Conservation (phyloP, 1,284 basidiomycete species). For the Cutaneotrichosporon cyanovorans region DNA sequence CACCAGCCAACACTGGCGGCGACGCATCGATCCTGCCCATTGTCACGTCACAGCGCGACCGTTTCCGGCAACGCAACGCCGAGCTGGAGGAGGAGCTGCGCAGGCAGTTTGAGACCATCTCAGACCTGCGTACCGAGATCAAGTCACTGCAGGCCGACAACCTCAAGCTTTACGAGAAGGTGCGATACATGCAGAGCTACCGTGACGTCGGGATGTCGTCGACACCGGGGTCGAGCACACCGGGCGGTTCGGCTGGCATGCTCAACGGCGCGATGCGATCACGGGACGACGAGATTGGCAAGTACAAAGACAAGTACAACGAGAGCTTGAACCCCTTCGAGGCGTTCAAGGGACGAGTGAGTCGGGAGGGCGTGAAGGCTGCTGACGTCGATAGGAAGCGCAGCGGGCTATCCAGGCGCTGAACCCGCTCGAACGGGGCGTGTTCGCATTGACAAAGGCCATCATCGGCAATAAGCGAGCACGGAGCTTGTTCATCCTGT, state of each 20-base stretch:
- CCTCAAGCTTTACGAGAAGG: conserved; percentile 91
- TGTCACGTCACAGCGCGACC: conserved; percentile 90
- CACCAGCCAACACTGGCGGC: conserved; percentile 55
- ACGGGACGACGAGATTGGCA: conserved; percentile 66
- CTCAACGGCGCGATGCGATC: conserved; percentile 32
- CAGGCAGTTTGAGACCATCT: conserved; percentile 86
- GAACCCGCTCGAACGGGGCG: conserved; percentile 82
- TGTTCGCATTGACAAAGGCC: conserved; percentile 73
- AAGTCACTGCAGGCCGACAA: conserved; percentile 85
- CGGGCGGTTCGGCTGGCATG: conserved; percentile 14
- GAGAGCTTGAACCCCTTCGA: conserved; percentile 97
- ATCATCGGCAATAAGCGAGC: conserved; percentile 82
- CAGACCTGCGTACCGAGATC: conserved; percentile 78
- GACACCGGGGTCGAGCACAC: conserved; percentile 10
- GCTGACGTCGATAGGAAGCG: conserved; percentile 61
- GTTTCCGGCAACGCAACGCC: conserved; percentile 89
- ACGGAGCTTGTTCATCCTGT: conserved; percentile 48
- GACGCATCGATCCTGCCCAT: conserved; percentile 91
- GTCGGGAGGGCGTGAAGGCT: conserved; percentile 38
- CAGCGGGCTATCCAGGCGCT: conserved; percentile 81
- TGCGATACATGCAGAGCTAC: conserved; percentile 92
- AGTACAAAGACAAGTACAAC: conserved; percentile 86
- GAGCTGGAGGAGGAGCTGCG: conserved; percentile 97
- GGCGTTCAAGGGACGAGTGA: conserved; percentile 83
- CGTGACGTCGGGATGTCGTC: conserved; percentile 49